Evolutionary conservation across 1,284 basidiomycete genomes (phyloP), one percentile per base, ranked within the genome.

Genomic region (Trametes sp.): DNA sequence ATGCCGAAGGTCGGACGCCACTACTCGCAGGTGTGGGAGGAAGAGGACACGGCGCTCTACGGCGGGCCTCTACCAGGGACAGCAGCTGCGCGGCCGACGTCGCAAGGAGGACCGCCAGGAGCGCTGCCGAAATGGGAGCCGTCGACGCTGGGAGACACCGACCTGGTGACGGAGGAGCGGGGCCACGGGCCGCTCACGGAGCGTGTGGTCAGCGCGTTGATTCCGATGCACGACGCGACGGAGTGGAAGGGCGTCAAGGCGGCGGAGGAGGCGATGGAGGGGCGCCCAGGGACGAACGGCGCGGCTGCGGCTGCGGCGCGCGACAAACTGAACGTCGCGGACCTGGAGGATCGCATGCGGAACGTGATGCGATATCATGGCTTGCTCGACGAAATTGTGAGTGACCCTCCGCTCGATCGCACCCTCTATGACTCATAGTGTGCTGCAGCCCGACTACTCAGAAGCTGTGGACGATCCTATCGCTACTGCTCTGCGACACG

Each of bases 381-480:
- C 42, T 73, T 91, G 56, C 72, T 91, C 49, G 80, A 86, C 62
- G 77, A 78, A 41, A 80, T 85, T 69, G 88, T 88, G 75, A 75
- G 85, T 77, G 35, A 0, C 33, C 28, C 19, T 2, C 7, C 14
- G 11, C 33, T 5, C 14, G 21, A 5, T 7, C 23, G 6, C 9
- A 14, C 23, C n/a, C 31, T 2, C 24, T 2, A 33, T 24, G 14
- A 19, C 52, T 54, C 35, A 52, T 35, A 1, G 23, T 50, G 64
- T 63, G 21, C 57, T 62, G 29, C 69, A 95, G 92, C 90, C 90
- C 59, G 89, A 95, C 74, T 92, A 87, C 70, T 81, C 87, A 1
- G 83, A 87, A 49, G 87, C 90, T 55, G 90, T 95, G 46, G 96
- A 98, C 72, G 96, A 98, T 76, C 95, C 96, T 54, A 93, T 98